Base-by-base conservation (phyloP, 306 rosid genomes). In the Vigna hirtella region DNA sequence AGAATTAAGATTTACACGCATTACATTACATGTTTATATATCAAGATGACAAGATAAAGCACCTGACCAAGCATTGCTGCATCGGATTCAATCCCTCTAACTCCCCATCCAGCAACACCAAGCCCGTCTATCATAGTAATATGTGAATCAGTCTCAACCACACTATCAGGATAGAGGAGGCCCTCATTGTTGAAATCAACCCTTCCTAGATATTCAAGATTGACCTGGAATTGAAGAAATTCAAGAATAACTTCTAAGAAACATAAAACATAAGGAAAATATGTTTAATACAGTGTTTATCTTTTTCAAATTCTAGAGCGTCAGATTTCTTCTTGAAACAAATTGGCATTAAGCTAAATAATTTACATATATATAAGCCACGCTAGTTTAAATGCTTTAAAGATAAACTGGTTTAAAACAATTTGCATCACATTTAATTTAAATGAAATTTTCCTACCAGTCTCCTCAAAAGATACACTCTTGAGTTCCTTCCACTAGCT, bases 71-170 rank as follows among this genome's bases (percentile, higher is more conserved):
- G 99, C 99, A 95, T 95, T 72, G 98, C 86, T 70, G 98, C 94
- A 86, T 96, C 99, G 26, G 99, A 98, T 90, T 96, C 99, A 71
- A 96, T 96, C 79, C 99, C 99, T 55, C 99, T 96, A 80, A 96
- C 99, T 77, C 99, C 99, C 99, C 99, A 96, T 48, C 99, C 99
- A 77, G 99, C 98, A 80, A 96, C 99, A 51, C 99, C 98, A 81
- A 96, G 89, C 73, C 99, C 99, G 76, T 96, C 99, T 26, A 96
- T 96, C 99, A 96, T 96, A 72, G 99, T 93, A 73, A 98, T 96
- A 67, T 96, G 99, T 50, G 99, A 96, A 89, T 96, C 99, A 72
- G 99, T 96, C 80, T 98, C 99, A 83, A 96, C 99, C 72, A 96
- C 99, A 72, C 99, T 96, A 80, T 96, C 99, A 11, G 99, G 99